Evolutionary conservation across 257 asterid species (phyloP).

Genomic region (Cinchona pubescens): DNA sequence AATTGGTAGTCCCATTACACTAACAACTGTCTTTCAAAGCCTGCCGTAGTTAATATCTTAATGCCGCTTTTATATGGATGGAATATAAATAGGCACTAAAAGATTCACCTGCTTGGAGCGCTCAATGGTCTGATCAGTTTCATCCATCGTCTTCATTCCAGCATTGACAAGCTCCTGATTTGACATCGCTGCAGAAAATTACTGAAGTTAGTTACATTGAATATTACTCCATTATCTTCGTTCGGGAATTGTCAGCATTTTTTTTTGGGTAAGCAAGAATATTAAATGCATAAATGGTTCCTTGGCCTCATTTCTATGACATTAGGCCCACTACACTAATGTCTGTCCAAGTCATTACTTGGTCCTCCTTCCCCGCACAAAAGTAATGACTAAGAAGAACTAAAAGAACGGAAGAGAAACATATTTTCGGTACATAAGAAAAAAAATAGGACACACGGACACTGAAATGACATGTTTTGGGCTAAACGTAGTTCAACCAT

Average conservation of each 20-base stretch:
- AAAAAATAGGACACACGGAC: background rate
- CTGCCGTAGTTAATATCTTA: conserved; percentile 10
- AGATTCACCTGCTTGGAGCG: conserved; percentile 88
- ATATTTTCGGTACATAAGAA: background rate
- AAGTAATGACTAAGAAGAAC: background rate
- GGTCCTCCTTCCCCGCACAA: background rate
- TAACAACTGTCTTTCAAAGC: conserved; percentile 19
- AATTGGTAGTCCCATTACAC: conserved; percentile 22
- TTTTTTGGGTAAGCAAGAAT: background rate
- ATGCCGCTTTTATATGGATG: too few species aligned
- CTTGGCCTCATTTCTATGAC: background rate
- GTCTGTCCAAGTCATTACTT: background rate
- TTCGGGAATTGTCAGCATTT: background rate
- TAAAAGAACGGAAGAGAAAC: background rate
- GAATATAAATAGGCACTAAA: too few species aligned
- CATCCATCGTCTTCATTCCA: conserved; percentile 80
- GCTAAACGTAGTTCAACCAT: background rate
- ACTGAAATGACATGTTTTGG: background rate
- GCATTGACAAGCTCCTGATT: conserved; percentile 86
- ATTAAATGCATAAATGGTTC: background rate
- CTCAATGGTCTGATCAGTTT: conserved; percentile 98
- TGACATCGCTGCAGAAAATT: conserved; percentile 67
- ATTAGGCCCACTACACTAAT: background rate
- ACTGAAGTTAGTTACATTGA: background rate
- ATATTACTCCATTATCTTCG: background rate